Evolutionary conservation across 352 stramenopile species (phyloP), one percentile per base, ranked within the genome.

Genomic region (Pythium monospermum): DNA sequence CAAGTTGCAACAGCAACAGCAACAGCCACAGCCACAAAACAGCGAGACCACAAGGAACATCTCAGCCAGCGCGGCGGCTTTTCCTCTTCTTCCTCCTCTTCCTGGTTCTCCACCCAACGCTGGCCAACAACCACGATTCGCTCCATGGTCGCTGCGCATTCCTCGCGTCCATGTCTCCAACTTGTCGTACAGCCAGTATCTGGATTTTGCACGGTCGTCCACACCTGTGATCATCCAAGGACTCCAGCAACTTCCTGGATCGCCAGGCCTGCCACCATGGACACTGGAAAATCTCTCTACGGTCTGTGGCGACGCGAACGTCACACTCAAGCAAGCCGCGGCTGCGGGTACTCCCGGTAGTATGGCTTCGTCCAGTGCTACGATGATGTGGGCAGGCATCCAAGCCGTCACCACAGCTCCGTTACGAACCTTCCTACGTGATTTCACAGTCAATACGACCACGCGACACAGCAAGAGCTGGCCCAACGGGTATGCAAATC

Each of bases 191-290:
- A 31, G 26, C 4, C 36, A 69, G 26, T 74, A 71, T 31, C 32
- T 64, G 12, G 31, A 39, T 11, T 58, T 47, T 15, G 66, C 62
- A 0, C 42, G 19, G 6, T 19, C 40, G 6, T 68, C 61, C 1
- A 65, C 47, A 6, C 66, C 66, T 12, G 51, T 74, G 50, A 74
- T 74, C 43, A 64, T 74, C 27, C 64, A 57, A 37, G 61, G 63
- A 10, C 36, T 65, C 0, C n/a, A 25, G 4, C 13, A 44, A 16
- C 30, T 63, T 12, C 33, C 40, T 12, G 16, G 40, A 19, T 57
- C 55, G 0, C 61, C 66, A 1, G 66, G 66, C 0, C 22, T 74
- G 7, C 66, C 66, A 11, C 16, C 31, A 15, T 74, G 66, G 66
- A 55, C 58, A 38, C 27, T 68, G 0, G 6, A 42, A 19, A 30